A percentile compares a stretch with the other conserved stretches of the same genome.
Evolutionary conservation across 148 eudicot species (phyloP).

Genomic region (Rhododendron simsii): DNA sequence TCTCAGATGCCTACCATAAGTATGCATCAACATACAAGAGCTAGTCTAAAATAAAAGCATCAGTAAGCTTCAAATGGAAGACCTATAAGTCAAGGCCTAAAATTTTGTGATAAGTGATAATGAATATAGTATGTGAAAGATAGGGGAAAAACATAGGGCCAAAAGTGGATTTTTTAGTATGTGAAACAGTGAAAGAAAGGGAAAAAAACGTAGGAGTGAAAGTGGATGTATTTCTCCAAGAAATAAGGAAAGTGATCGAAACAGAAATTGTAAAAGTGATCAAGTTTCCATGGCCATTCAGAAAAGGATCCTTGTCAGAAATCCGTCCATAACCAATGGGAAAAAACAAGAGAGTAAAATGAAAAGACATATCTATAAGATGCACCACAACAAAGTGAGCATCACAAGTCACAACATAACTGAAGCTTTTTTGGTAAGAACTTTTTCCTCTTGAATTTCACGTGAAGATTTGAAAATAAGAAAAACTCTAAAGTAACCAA

Average conservation of each 20-base stretch:
- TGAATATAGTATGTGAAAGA: neutral
- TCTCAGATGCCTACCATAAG: neutral
- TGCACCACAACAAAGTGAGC: neutral
- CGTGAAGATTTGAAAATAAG: neutral
- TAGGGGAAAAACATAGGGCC: neutral
- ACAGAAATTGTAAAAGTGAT: neutral
- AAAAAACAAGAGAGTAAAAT: neutral
- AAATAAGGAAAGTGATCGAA: neutral
- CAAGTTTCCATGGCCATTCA: neutral
- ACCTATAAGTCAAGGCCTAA: neutral
- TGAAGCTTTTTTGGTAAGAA: neutral
- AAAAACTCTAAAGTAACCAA: neutral
- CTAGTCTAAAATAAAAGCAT: neutral
- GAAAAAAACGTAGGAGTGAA: neutral
- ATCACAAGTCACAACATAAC: neutral
- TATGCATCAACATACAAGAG: neutral
- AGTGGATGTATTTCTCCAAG: neutral
- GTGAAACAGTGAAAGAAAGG: neutral
- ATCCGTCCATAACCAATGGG: neutral
- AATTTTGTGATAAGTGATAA: neutral
- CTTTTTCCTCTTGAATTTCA: neutral
- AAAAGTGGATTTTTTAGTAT: neutral
- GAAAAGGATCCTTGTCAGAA: neutral
- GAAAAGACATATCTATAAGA: neutral
- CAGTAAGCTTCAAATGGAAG: neutral